These are phyloP conservation scores for Begonia masoniana DNA, from an alignment of 306 rosid species.

Conservation along the genomic window DNA sequence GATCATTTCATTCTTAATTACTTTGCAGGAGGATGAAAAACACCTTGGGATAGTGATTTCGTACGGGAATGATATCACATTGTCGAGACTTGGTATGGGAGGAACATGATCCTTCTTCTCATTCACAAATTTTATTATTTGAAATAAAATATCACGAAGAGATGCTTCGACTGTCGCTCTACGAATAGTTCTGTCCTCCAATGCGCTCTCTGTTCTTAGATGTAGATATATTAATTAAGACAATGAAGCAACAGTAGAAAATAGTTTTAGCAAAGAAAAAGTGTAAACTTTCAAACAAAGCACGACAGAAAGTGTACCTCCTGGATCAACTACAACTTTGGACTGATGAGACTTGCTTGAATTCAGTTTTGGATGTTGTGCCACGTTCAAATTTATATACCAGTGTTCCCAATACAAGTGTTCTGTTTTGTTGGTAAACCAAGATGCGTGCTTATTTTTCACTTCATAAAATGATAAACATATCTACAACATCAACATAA, in stretches of 20 bases:
- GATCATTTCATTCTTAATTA: too few relatives aligned
- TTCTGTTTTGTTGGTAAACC: conserved; percentile 80
- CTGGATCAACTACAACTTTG: conserved; percentile 61
- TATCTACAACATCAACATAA: conserved; percentile 39
- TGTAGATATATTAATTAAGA: too few relatives aligned
- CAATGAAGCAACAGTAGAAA: too few relatives aligned
- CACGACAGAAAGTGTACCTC: conserved; percentile 34
- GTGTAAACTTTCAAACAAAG: too few relatives aligned
- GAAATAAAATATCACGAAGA: conserved; percentile 81
- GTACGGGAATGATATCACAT: conserved; percentile 62
- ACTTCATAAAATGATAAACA: conserved; percentile 86
- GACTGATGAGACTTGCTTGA: conserved; percentile 63
- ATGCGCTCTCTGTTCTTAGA: conserved; percentile 34
- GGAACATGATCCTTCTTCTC: conserved; percentile 98
- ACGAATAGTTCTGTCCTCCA: conserved; percentile 65
- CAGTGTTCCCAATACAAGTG: conserved; percentile 94
- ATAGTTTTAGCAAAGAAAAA: too few relatives aligned
- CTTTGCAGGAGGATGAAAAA: conserved; percentile 2
- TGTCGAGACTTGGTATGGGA: conserved; percentile 67
- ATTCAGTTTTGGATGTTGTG: conserved; percentile 47
- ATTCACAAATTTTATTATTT: conserved; percentile 83
- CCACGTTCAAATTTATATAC: conserved; percentile 82
- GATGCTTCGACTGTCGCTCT: conserved; percentile 76
- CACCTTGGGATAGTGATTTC: conserved; percentile 90
- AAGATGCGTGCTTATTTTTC: conserved; percentile 67